A percentile compares a stretch with the other conserved stretches of the same genome.
These are phyloP conservation scores for Ogataea angusta DNA, from an alignment of 805 yeast genomes.

Conservation along the genomic window DNA sequence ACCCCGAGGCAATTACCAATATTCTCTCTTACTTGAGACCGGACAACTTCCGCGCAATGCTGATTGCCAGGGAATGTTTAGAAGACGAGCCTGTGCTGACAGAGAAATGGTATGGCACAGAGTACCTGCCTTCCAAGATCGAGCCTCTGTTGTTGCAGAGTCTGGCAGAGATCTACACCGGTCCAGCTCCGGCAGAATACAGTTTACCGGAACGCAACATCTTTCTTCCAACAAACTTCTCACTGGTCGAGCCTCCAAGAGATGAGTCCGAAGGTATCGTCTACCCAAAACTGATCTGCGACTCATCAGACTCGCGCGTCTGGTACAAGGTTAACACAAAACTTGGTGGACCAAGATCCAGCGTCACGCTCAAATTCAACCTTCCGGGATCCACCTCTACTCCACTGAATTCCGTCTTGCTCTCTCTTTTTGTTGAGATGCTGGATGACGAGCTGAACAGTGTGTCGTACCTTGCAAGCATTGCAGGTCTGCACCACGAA, in stretches of 20 bases:
- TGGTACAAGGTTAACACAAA: conserved; percentile 93
- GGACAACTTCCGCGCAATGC: conserved; percentile 55
- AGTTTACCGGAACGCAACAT: conserved; percentile 67
- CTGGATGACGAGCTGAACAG: conserved; percentile 75
- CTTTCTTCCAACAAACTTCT: conserved; percentile 78
- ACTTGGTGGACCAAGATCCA: conserved; percentile 84
- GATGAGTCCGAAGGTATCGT: conserved; percentile 30
- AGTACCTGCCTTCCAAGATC: conserved; percentile 52
- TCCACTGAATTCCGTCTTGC: conserved; percentile 54
- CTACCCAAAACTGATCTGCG: conserved; percentile 61
- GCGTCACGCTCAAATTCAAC: conserved; percentile 60
- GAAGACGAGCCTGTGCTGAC: conserved; percentile 42
- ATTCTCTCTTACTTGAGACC: conserved; percentile 50
- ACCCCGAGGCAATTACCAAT: conserved; percentile 49
- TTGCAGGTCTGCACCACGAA: conserved; percentile 68
- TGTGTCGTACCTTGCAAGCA: conserved; percentile 74
- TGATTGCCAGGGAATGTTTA: conserved; percentile 49
- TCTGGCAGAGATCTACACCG: conserved; percentile 33
- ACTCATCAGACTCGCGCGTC: conserved; percentile 49
- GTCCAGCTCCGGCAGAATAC: conserved; percentile 36
- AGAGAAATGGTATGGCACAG: conserved; percentile 93
- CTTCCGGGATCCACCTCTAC: conserved; percentile 60
- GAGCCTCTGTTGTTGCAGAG: conserved; percentile 36
- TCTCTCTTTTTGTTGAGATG: conserved; percentile 64
- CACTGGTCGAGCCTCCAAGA: conserved; percentile 44